These are phyloP conservation scores for Naganishia randhawae DNA, from an alignment of 768 basidiomycete species.

Conservation along the genomic window DNA sequence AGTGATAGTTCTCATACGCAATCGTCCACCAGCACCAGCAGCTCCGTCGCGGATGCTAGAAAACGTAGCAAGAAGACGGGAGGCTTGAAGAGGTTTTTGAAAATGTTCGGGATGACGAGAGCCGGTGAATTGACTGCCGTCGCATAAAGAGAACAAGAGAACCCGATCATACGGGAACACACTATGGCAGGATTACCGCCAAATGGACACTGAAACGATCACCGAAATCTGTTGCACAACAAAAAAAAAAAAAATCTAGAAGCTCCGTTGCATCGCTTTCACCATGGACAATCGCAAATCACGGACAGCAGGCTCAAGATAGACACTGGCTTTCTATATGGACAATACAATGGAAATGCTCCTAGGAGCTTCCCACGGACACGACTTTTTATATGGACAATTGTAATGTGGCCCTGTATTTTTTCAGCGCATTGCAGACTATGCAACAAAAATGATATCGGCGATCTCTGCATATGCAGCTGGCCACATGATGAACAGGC, in stretches of 20 bases:
- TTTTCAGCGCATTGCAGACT: no score
- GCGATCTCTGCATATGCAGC: no score
- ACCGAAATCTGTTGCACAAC: neutral
- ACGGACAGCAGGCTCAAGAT: conserved; percentile 1
- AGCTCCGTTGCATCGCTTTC: neutral
- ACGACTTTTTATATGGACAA: neutral
- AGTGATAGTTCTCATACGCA: conserved; percentile 14
- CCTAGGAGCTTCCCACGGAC: neutral
- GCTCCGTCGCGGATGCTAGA: neutral
- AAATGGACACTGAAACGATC: neutral
- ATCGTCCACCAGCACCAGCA: neutral
- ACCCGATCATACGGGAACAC: neutral
- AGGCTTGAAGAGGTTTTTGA: conserved; percentile 17
- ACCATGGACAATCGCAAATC: neutral
- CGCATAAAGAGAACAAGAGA: neutral
- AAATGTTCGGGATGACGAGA: conserved; percentile 10
- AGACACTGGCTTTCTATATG: neutral
- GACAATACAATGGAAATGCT: neutral
- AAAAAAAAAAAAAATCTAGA: neutral
- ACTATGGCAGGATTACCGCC: neutral
- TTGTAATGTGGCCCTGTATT: no score
- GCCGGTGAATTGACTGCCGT: neutral
- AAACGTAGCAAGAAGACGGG: neutral
- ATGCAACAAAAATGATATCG: no score
- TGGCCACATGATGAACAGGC: no score